These are phyloP conservation scores for Stachybotrys chlorohalonatus DNA, from an alignment of 2,329 filamentous ascomycete genomes.

Conservation along the genomic window DNA sequence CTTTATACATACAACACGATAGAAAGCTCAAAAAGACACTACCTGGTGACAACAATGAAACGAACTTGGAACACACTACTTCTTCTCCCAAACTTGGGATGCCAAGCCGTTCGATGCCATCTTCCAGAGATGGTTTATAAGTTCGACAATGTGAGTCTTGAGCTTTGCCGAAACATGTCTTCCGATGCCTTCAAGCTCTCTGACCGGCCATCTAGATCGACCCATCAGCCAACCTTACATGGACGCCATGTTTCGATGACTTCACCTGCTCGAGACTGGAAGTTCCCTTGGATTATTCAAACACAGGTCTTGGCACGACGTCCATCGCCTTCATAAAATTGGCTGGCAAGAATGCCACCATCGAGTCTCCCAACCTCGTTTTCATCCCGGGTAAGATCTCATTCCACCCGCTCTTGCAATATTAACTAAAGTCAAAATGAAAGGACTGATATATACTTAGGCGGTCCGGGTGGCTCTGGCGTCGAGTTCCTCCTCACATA, in stretches of 20 bases:
- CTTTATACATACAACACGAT: too few species aligned
- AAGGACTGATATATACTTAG: slow-evolving; percentile 11
- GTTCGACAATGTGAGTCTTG: slow-evolving; percentile 7
- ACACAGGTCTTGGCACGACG: slow-evolving; percentile 15
- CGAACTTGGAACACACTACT: neutral
- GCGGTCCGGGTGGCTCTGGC: slow-evolving; percentile 27
- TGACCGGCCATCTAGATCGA: slow-evolving; percentile 13
- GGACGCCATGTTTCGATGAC: slow-evolving; percentile 20
- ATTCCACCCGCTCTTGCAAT: neutral
- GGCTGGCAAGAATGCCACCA: slow-evolving; percentile 19
- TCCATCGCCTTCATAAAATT: slow-evolving; percentile 19
- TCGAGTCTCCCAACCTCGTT: slow-evolving; percentile 15
- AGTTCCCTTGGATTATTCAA: slow-evolving; percentile 20
- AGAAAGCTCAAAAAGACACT: too few species aligned
- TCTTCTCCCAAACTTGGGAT: neutral
- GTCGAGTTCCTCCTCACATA: slow-evolving; percentile 16
- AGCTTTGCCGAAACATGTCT: slow-evolving; percentile 1
- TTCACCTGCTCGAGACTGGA: slow-evolving; percentile 18
- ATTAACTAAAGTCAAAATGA: neutral
- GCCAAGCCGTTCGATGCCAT: neutral
- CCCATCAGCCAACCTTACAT: slow-evolving; percentile 19
- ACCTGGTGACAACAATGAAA: too few species aligned
- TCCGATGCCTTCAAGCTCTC: slow-evolving; percentile 1
- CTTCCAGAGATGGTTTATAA: too few species aligned
- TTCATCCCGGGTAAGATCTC: slow-evolving; percentile 15